A percentile compares a stretch with the other conserved stretches of the same genome.
phyloP scores from a whole-genome alignment of 83 land plant species.

The Picea mariana region DNA sequence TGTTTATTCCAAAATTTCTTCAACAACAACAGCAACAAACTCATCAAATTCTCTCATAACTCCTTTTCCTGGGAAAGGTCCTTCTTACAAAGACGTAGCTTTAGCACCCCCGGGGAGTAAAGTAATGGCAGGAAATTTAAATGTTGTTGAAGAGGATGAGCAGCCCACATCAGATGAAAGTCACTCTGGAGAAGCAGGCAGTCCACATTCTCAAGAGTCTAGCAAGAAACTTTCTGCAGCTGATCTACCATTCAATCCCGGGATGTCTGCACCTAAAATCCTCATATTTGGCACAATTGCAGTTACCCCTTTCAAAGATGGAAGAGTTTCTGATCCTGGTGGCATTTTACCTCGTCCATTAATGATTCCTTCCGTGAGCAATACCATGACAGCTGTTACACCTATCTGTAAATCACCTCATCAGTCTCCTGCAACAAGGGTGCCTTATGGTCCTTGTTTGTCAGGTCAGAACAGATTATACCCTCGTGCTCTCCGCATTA shows the following conservation, averaged over 20 bases:
- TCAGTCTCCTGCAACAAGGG: slow-evolving; percentile 71
- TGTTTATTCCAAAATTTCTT: slow-evolving; percentile 11
- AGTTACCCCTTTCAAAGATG: slow-evolving; percentile 43
- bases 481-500: slow-evolving; percentile 39
- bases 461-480: slow-evolving; percentile 48
- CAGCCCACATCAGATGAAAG: not conserved
- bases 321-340: slow-evolving; percentile 39
- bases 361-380: slow-evolving; percentile 35
- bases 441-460: slow-evolving; percentile 73
- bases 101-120: slow-evolving; percentile 85
- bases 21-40: slow-evolving; percentile 12
- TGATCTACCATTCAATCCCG: slow-evolving; percentile 68
- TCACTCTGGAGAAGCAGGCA: slow-evolving; percentile 5
- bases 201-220: slow-evolving; percentile 28
- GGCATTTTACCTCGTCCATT: slow-evolving; percentile 67
- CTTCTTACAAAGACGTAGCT: slow-evolving; percentile 95
- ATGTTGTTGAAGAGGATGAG: slow-evolving; percentile 6
- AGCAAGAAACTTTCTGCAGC: slow-evolving; percentile 65
- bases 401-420: slow-evolving; percentile 56
- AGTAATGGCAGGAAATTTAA: slow-evolving; percentile 28
- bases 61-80: slow-evolving; percentile 39
- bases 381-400: slow-evolving; percentile 37
- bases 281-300: slow-evolving; percentile 45
- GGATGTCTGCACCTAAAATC: slow-evolving; percentile 36
- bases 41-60: slow-evolving; percentile 1